Percentiles rank a stretch among this genome's conserved stretches.
phyloP scores from a whole-genome alignment of 805 yeast species.

The Saturnispora sanitii region DNA sequence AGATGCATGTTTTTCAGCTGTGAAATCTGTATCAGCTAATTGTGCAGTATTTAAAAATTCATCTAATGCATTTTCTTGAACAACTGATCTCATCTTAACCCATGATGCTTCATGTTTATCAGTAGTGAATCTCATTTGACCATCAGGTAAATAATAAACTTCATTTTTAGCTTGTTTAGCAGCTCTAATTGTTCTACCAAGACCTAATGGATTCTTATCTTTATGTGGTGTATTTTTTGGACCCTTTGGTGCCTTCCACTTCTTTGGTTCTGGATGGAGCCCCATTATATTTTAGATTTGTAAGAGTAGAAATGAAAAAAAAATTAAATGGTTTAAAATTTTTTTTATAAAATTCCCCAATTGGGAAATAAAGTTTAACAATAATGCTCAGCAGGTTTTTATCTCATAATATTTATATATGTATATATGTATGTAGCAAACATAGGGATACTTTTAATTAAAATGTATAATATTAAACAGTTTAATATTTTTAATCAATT shows the following conservation, averaged over 20 bases:
- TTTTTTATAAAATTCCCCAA: no score
- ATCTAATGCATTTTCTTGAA: conserved; percentile 88
- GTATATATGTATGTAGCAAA: no score
- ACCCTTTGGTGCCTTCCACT: conserved; percentile 85
- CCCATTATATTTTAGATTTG: conserved; percentile 12
- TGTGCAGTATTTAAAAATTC: conserved; percentile 94
- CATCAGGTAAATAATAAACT: conserved; percentile 68
- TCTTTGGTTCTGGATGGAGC: conserved; percentile 37
- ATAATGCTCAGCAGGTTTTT: no score
- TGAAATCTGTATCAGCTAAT: conserved; percentile 90
- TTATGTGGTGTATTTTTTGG: conserved; percentile 84
- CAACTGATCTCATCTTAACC: conserved; percentile 87
- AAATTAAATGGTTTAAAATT: background rate
- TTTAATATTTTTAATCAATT: no score
- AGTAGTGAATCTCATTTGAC: conserved; percentile 83
- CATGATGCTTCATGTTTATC: conserved; percentile 76
- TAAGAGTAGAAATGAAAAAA: background rate
- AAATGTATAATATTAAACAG: no score
- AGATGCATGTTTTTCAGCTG: conserved; percentile 78
- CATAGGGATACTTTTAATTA: no score
- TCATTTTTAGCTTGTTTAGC: conserved; percentile 61
- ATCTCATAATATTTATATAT: background rate
- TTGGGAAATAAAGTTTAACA: no score
- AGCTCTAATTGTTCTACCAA: conserved; percentile 76
- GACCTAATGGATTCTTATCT: conserved; percentile 73